A percentile compares a stretch with the other conserved stretches of the same genome.
Evolutionary conservation across 352 stramenopile species (phyloP).

Genomic region (Phytophthora litchii): DNA sequence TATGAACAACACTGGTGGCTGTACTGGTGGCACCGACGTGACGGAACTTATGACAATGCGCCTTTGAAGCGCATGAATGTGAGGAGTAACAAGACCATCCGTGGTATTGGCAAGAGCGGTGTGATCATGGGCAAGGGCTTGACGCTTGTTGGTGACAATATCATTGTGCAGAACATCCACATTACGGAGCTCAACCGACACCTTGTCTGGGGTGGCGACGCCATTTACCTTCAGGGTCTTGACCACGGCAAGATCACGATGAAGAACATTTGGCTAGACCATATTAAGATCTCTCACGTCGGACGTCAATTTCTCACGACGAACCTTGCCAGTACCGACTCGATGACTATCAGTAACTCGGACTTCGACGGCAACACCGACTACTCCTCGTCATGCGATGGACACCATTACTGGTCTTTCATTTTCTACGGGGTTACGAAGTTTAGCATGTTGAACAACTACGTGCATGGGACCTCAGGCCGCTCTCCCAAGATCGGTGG

Average conservation of each 20-base stretch:
- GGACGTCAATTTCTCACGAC: too few species aligned
- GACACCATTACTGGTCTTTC: slow-evolving; percentile 58
- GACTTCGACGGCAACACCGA: slow-evolving; percentile 21
- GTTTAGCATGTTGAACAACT: slow-evolving; percentile 48
- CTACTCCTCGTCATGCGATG: slow-evolving; percentile 51
- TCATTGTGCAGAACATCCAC: slow-evolving; percentile 60
- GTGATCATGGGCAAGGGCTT: slow-evolving; percentile 51
- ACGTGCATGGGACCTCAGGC: slow-evolving; percentile 46
- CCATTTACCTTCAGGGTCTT: slow-evolving; percentile 30
- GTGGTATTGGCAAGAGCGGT: slow-evolving; percentile 44
- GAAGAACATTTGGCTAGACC: too few species aligned
- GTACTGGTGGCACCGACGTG: slow-evolving; percentile 31
- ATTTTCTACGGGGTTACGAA: slow-evolving; percentile 39
- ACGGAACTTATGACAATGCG: slow-evolving; percentile 29
- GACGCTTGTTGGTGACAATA: slow-evolving; percentile 41
- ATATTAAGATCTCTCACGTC: too few species aligned
- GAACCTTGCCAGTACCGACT: too few species aligned
- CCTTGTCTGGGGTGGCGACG: slow-evolving; percentile 42
- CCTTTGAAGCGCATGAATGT: slow-evolving; percentile 37
- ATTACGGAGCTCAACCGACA: slow-evolving; percentile 60
- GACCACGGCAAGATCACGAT: too few species aligned
- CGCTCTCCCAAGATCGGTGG: slow-evolving; percentile 33
- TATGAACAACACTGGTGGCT: slow-evolving; percentile 54
- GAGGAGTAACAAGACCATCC: slow-evolving; percentile 46
- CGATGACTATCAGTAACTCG: background rate